These are phyloP conservation scores for Lipomyces kockii DNA, from an alignment of 805 yeast genomes.

Conservation along the genomic window DNA sequence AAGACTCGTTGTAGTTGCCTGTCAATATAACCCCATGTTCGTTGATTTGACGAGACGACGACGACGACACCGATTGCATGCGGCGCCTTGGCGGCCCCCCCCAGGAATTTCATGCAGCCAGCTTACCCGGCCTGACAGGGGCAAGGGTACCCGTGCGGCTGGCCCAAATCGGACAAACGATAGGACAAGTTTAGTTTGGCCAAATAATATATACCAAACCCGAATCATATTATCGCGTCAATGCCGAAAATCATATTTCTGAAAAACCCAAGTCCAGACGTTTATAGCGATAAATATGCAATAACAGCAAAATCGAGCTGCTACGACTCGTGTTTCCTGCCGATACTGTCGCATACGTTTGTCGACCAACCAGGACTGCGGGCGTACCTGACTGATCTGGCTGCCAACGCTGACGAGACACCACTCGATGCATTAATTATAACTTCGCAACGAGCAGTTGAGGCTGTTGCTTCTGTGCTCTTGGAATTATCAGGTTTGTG, in stretches of 20 bases:
- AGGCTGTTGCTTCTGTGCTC: constrained; percentile 56
- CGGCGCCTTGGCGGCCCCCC: too few species aligned
- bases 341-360: constrained; percentile 70
- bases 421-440: constrained; percentile 59
- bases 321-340: constrained; percentile 56
- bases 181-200: background rate
- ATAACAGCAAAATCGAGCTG: constrained; percentile 4
- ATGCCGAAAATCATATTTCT: constrained; percentile 20
- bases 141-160: too few species aligned
- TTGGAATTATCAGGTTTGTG: constrained; percentile 46
- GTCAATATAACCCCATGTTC: too few species aligned
- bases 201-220: background rate
- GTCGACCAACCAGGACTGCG: constrained; percentile 54
- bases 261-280: constrained; percentile 29
- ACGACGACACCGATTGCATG: background rate
- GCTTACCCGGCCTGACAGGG: too few species aligned
- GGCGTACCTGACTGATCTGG: constrained; percentile 45
- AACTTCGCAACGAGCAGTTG: constrained; percentile 92
- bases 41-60: background rate
- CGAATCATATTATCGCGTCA: background rate
- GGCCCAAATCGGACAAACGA: too few species aligned
- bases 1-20: background rate
- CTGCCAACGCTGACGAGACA: constrained; percentile 41
- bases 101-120: too few species aligned
- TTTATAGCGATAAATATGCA: constrained; percentile 21